Percentiles rank a stretch among this genome's conserved stretches.
phyloP scores from a whole-genome alignment of 768 basidiomycete genomes.

The Mycena olivaceomarginata region DNA sequence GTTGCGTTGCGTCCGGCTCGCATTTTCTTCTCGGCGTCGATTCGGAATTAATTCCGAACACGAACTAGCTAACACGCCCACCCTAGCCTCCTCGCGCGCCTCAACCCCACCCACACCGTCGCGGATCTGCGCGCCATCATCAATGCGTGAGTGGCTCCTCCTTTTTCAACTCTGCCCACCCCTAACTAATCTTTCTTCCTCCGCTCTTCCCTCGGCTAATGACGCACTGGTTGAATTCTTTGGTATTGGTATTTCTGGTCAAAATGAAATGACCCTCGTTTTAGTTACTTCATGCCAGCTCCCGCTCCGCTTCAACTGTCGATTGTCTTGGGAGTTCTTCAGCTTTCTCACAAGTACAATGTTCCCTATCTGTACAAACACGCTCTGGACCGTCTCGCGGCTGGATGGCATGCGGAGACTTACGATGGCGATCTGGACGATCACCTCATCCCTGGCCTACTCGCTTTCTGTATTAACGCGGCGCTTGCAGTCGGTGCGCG shows the following conservation, averaged over 20 bases:
- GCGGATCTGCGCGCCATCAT: conserved; percentile 49
- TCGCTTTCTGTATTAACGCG: not conserved
- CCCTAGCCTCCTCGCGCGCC: conserved; percentile 73
- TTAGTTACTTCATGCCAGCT: not conserved
- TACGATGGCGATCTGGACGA: not conserved
- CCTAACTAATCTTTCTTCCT: not conserved
- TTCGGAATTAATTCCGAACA: not conserved
- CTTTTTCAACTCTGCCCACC: not conserved
- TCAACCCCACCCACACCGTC: conserved; percentile 84
- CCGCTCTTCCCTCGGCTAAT: too few species aligned
- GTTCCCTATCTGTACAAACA: not conserved
- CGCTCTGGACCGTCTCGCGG: not conserved
- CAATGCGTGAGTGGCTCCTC: conserved; percentile 26
- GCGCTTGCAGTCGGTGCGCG: not conserved
- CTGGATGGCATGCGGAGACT: not conserved
- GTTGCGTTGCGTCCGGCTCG: not conserved
- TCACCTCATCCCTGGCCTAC: not conserved
- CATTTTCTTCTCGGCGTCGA: not conserved
- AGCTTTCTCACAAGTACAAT: not conserved
- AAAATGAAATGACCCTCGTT: too few species aligned
- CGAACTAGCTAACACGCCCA: not conserved
- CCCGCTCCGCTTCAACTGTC: not conserved
- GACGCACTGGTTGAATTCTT: not conserved
- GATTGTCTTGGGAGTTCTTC: not conserved
- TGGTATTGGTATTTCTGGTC: too few species aligned